Conservation (phyloP, 1,284 basidiomycete genomes). For the Moniliophthora roreri region DNA sequence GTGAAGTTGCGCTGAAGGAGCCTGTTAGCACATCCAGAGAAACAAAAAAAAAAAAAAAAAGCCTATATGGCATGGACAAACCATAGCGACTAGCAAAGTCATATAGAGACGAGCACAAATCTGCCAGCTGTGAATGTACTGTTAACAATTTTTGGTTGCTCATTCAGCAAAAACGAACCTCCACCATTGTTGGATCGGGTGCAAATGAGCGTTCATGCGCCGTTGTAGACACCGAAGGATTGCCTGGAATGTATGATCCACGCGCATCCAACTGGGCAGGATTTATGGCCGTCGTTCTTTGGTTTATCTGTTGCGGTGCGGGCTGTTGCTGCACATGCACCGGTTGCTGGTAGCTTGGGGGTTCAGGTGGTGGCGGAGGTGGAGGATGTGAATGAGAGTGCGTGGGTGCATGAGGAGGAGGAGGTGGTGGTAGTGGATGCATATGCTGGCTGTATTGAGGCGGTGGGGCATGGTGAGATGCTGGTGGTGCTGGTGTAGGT, state of each 20-base stretch:
- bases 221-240: slow-evolving; percentile 25
- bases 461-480: slow-evolving; percentile 17
- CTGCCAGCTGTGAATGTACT: slow-evolving; percentile 46
- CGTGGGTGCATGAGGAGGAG: slow-evolving; percentile 18
- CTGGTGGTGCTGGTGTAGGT: slow-evolving; percentile 25
- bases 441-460: slow-evolving; percentile 19
- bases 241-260: slow-evolving; percentile 7
- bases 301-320: slow-evolving; percentile 5
- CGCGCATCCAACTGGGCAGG: slow-evolving; percentile 36
- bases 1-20: slow-evolving; percentile 43
- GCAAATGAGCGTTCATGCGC: slow-evolving; percentile 30
- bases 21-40: slow-evolving; percentile 5
- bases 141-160: slow-evolving; percentile 9
- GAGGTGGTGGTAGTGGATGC: slow-evolving; percentile 8
- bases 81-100: slow-evolving; percentile 66
- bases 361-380: slow-evolving; percentile 18
- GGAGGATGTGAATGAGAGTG: slow-evolving; percentile 25
- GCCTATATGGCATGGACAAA: slow-evolving; percentile 30
- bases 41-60: too few relatives aligned
- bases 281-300: slow-evolving; percentile 37
- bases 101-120: slow-evolving; percentile 59
- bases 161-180: slow-evolving; percentile 29
- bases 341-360: not conserved
- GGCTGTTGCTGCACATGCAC: not conserved
- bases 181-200: slow-evolving; percentile 38